phyloP scores from a whole-genome alignment of 495 filamentous ascomycete genomes.

The Cairneyella variabilis region DNA sequence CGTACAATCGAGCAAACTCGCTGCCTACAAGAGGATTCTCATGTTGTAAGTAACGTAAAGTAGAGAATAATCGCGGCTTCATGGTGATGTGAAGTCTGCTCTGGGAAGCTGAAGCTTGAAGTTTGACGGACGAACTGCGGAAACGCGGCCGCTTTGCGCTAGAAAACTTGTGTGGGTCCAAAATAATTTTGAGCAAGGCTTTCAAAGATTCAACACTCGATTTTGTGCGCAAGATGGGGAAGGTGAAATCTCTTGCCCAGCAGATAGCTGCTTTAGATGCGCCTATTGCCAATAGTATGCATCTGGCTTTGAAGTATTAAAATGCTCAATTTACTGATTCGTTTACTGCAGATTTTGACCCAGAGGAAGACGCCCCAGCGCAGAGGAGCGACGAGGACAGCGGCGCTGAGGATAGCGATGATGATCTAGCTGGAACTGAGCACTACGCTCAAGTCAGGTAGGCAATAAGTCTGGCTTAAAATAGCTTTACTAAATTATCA shows the following conservation, averaged over 20 bases:
- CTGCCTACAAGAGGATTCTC: conserved; percentile 80
- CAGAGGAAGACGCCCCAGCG: conserved; percentile 62
- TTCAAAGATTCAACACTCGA: conserved; percentile 5
- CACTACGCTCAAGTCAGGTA: conserved; percentile 85
- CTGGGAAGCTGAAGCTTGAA: no score
- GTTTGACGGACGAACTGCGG: no score
- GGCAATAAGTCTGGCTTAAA: conserved; percentile 11
- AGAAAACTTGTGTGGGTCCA: conserved; percentile 12
- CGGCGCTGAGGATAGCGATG: conserved; percentile 49
- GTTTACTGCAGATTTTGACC: conserved; percentile 79
- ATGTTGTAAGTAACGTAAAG: conserved; percentile 62
- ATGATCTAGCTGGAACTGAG: conserved; percentile 60
- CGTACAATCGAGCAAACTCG: background rate
- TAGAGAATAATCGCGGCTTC: conserved; percentile 62
- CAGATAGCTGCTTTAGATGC: conserved; percentile 63
- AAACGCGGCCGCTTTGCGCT: conserved; percentile 18
- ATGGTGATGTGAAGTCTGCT: conserved; percentile 29
- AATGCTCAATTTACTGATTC: conserved; percentile 1
- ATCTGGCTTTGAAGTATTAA: background rate
- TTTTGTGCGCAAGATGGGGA: conserved; percentile 24
- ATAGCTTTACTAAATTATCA: conserved; percentile 11
- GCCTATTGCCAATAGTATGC: conserved; percentile 55
- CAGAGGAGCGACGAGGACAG: conserved; percentile 42
- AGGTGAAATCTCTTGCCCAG: conserved; percentile 47
- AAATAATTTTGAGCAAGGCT: conserved; percentile 17